Conservation (phyloP, 2,329 filamentous ascomycete genomes). For the Ophiostoma sp. region DNA sequence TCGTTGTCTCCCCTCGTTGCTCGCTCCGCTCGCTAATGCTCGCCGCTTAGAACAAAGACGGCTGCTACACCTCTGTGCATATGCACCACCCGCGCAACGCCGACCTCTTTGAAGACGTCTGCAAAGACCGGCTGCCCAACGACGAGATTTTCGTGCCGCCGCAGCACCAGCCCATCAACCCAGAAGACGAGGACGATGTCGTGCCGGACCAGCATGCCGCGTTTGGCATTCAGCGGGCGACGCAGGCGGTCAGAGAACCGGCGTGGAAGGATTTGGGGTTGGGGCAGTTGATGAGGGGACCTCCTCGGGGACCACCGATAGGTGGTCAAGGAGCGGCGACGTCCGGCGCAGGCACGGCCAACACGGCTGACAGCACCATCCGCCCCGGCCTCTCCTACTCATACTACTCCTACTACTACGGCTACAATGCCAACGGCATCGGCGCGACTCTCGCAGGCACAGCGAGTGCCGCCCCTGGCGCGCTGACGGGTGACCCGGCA, state of each 20-base stretch:
- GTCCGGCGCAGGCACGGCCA: neutral
- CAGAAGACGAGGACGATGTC: constrained; percentile 85
- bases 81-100: constrained; percentile 70
- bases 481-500: neutral
- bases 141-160: constrained; percentile 83
- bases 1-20: neutral
- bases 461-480: neutral
- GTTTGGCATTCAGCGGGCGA: constrained; percentile 81
- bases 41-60: constrained; percentile 78
- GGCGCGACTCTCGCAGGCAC: constrained; percentile 4
- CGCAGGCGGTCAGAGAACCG: constrained; percentile 68
- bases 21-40: neutral
- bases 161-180: constrained; percentile 78
- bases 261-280: constrained; percentile 79
- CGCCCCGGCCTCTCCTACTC: constrained; percentile 37
- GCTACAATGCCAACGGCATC: constrained; percentile 28
- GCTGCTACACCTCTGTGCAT: constrained; percentile 72
- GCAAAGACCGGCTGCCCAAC: constrained; percentile 66
- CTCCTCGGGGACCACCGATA: neutral
- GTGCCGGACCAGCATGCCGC: constrained; percentile 86
- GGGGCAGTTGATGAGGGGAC: constrained; percentile 61
- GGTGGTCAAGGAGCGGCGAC: too few species aligned
- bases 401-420: constrained; percentile 32
- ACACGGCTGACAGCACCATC: neutral
- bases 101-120: constrained; percentile 77